Evolutionary conservation across 768 basidiomycete species (phyloP).

Genomic region (Lactarius sanguifluus): DNA sequence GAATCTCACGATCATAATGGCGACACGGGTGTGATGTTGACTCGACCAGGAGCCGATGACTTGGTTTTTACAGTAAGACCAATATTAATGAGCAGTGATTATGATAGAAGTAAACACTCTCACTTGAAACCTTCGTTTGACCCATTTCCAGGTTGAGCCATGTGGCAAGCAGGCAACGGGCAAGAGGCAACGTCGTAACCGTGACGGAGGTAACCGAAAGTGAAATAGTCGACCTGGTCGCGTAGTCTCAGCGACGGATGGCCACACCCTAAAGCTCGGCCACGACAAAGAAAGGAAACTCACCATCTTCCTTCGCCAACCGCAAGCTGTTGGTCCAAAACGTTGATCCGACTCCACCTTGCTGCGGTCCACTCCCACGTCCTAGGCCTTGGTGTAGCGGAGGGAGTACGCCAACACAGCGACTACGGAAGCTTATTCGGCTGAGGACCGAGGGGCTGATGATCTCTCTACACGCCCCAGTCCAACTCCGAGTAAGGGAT

Average conservation of each 20-base stretch:
- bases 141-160: no score
- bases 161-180: no score
- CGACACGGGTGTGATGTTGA: not conserved
- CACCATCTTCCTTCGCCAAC: not conserved
- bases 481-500: not conserved
- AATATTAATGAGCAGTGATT: not conserved
- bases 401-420: not conserved
- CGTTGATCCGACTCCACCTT: not conserved
- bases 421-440: not conserved
- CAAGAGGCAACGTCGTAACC: not conserved
- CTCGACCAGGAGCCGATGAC: not conserved
- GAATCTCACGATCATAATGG: conserved; percentile 3
- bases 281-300: not conserved
- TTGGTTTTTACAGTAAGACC: not conserved
- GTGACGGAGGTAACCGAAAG: not conserved
- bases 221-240: not conserved
- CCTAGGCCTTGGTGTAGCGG: not conserved
- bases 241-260: not conserved
- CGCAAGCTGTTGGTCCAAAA: not conserved
- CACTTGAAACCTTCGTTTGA: not conserved
- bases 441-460: not conserved
- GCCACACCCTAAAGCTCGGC: not conserved
- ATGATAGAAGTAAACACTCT: not conserved
- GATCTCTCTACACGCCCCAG: not conserved
- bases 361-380: not conserved